A percentile compares a stretch with the other conserved stretches of the same genome.
Conservation (phyloP, 257 asterid genomes). For the Linderniella brevidens region DNA sequence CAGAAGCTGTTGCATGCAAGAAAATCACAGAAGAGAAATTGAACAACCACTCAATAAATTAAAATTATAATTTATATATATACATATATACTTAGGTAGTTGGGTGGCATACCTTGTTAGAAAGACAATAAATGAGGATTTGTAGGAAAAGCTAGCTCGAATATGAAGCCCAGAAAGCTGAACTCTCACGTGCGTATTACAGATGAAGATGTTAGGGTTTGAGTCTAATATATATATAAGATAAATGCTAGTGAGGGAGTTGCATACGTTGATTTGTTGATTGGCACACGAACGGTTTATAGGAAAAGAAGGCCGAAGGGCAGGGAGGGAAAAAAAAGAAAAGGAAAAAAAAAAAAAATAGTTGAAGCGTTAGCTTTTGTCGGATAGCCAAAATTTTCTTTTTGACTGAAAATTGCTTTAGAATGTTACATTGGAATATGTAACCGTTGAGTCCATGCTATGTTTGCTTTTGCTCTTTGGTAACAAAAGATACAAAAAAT, state of each 20-base stretch:
- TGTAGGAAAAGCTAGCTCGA: neutral
- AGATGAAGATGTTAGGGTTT: constrained; percentile 19
- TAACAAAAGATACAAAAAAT: no score
- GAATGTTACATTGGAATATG: constrained; percentile 27
- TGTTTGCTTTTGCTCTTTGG: constrained; percentile 18
- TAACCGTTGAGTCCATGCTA: constrained; percentile 40
- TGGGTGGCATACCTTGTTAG: neutral
- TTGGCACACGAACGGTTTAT: constrained; percentile 27
- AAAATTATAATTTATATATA: neutral
- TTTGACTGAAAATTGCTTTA: constrained; percentile 46
- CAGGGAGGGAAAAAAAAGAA: constrained; percentile 31
- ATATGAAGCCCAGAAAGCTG: constrained; percentile 1
- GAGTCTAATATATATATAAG: constrained; percentile 10
- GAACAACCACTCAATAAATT: constrained; percentile 1
- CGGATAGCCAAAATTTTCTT: constrained; percentile 51
- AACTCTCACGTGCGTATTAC: neutral
- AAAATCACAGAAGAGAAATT: neutral
- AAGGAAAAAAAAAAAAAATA: constrained; percentile 19
- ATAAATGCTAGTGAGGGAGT: constrained; percentile 12
- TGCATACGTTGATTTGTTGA: constrained; percentile 4
- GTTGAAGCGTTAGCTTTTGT: constrained; percentile 25
- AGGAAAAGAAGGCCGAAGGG: constrained; percentile 4
- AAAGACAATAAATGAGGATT: neutral
- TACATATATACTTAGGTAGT: neutral
- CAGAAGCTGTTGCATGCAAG: constrained; percentile 11